Evolutionary conservation across 2,329 filamentous ascomycete species (phyloP).

Genomic region (Fusarium abutilonis): DNA sequence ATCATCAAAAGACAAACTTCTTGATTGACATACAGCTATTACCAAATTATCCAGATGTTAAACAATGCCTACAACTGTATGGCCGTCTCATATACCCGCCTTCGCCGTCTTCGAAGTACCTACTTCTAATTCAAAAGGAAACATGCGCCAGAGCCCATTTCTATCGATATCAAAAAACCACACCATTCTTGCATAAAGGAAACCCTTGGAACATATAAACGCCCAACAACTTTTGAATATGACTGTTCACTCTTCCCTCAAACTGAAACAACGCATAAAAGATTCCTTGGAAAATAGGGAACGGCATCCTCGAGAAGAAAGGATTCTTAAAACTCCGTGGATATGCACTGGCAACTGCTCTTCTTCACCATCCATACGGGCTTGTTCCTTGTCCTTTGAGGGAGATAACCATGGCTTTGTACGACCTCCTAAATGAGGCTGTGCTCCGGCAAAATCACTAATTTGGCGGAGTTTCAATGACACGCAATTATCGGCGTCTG

Average conservation of each 20-base stretch:
- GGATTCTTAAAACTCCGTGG: background rate
- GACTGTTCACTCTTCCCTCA: background rate
- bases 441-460: background rate
- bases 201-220: background rate
- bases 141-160: slow-evolving; percentile 3
- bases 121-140: slow-evolving; percentile 4
- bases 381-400: slow-evolving; percentile 4
- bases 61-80: background rate
- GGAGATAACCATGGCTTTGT: slow-evolving; percentile 11
- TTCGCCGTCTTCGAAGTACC: background rate
- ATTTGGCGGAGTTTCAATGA: background rate
- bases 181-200: background rate
- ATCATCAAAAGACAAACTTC: background rate
- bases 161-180: background rate
- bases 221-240: background rate
- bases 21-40: background rate
- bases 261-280: background rate
- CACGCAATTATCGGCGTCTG: background rate
- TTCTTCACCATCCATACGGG: slow-evolving; percentile 1
- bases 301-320: background rate
- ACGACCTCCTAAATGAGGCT: background rate
- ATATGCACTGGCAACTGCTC: slow-evolving; percentile 1
- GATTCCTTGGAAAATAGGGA: background rate
- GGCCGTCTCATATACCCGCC: background rate
- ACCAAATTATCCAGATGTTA: background rate